These are phyloP conservation scores for Fusarium sambucinum DNA, from an alignment of 2,329 filamentous ascomycete genomes.

Conservation along the genomic window DNA sequence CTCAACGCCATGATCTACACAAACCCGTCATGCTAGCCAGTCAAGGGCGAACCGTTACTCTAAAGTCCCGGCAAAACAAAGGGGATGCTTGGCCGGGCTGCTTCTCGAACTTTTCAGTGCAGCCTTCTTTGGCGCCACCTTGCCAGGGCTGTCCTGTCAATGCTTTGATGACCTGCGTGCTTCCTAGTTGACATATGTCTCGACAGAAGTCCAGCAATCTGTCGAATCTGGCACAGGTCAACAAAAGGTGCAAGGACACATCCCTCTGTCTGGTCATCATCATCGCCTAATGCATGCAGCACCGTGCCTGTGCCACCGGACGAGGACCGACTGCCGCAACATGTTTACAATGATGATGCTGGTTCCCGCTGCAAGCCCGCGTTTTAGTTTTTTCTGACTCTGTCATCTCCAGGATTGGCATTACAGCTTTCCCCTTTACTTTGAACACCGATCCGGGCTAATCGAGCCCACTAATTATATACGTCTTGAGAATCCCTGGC, in stretches of 20 bases:
- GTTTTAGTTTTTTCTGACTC: conserved; percentile 28
- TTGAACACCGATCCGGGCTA: conserved; percentile 17
- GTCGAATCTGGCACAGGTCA: conserved; percentile 22
- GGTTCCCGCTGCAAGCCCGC: conserved; percentile 43
- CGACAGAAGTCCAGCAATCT: conserved; percentile 16
- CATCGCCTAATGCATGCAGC: conserved; percentile 39
- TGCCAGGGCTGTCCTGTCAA: conserved; percentile 32
- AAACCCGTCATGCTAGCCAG: conserved; percentile 46
- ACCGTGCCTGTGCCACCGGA: conserved; percentile 42
- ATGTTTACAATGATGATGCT: conserved; percentile 43
- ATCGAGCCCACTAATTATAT: conserved; percentile 23
- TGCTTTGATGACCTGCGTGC: conserved; percentile 21
- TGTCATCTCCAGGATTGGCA: conserved; percentile 20
- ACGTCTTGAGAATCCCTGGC: conserved; percentile 36
- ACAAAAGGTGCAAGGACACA: conserved; percentile 24
- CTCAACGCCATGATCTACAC: conserved; percentile 50
- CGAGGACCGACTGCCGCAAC: conserved; percentile 34
- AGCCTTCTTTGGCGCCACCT: conserved; percentile 37
- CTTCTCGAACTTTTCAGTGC: conserved; percentile 39
- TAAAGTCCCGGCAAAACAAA: conserved; percentile 46
- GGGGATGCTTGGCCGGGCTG: conserved; percentile 32
- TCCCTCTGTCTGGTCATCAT: conserved; percentile 27
- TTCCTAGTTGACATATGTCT: conserved; percentile 27
- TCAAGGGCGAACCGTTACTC: conserved; percentile 44
- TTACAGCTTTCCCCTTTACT: conserved; percentile 22